A percentile compares a stretch with the other conserved stretches of the same genome.
phyloP scores from a whole-genome alignment of 2,329 filamentous ascomycete genomes.

The Aspergillus tamarii region DNA sequence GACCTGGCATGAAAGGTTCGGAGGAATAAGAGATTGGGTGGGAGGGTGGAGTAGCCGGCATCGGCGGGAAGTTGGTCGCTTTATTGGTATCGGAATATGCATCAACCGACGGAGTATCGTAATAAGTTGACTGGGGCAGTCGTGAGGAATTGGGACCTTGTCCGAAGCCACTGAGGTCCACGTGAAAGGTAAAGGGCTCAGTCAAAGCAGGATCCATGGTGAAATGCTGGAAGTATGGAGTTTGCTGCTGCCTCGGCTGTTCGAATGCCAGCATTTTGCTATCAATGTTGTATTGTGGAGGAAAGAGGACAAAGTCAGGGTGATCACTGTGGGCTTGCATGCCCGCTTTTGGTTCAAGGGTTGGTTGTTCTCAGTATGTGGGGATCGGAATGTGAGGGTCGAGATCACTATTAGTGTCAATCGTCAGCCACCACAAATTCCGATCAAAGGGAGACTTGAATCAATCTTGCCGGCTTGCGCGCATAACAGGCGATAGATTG shows the following conservation, averaged over 20 bases:
- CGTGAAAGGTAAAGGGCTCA: constrained; percentile 35
- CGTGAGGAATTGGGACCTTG: constrained; percentile 27
- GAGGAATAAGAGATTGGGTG: constrained; percentile 31
- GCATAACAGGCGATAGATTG: constrained; percentile 5
- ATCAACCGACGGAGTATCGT: constrained; percentile 31
- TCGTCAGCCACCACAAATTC: constrained; percentile 14
- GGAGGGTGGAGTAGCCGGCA: constrained; percentile 39
- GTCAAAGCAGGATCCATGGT: constrained; percentile 37
- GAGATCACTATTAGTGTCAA: constrained; percentile 5
- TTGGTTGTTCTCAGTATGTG: constrained; percentile 8
- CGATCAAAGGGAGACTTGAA: not conserved
- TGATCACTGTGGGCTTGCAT: constrained; percentile 25
- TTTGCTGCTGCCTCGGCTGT: constrained; percentile 34
- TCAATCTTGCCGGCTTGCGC: not conserved
- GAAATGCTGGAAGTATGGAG: constrained; percentile 34
- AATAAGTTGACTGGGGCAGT: constrained; percentile 31
- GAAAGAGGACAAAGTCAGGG: constrained; percentile 27
- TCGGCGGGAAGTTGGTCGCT: constrained; percentile 28
- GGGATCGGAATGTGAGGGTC: constrained; percentile 13
- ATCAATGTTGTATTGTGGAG: constrained; percentile 15
- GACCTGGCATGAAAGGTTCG: constrained; percentile 57
- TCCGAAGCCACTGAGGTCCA: constrained; percentile 30
- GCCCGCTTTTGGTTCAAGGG: constrained; percentile 15
- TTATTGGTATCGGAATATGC: constrained; percentile 30
- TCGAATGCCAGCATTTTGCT: constrained; percentile 39